Percentiles rank a stretch among this genome's conserved stretches.
Evolutionary conservation across 2,329 filamentous ascomycete species (phyloP).

Genomic region (Raffaelea ambrosiae): DNA sequence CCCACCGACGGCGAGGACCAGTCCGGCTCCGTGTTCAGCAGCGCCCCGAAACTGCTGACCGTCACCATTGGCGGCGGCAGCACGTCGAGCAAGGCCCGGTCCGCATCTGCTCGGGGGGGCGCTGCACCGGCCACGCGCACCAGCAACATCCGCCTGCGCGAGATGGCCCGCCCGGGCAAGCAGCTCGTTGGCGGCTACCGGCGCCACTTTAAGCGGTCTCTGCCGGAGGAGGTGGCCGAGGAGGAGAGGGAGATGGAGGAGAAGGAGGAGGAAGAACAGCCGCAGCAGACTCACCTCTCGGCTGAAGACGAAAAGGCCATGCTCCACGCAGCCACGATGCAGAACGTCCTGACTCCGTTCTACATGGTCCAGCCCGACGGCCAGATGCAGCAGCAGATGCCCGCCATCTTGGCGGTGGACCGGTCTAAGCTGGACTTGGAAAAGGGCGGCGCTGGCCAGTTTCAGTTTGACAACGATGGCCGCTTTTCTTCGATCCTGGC

Average conservation of each 20-base stretch:
- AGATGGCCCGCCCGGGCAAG: conserved; percentile 11
- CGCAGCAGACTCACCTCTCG: not conserved
- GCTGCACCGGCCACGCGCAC: not conserved
- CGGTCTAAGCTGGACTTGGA: not conserved
- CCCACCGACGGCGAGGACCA: conserved; percentile 47
- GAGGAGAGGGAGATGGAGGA: not conserved
- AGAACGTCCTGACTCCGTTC: conserved; percentile 2
- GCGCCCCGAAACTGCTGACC: conserved; percentile 35
- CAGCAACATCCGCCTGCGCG: conserved; percentile 8
- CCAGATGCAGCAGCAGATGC: conserved; percentile 5
- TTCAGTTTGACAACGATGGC: not conserved
- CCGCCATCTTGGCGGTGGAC: not conserved
- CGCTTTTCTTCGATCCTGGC: not conserved
- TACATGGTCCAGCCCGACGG: not conserved
- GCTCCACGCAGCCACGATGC: not conserved
- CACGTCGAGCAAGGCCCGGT: not conserved
- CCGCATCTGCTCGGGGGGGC: not conserved
- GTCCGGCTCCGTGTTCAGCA: conserved; percentile 53
- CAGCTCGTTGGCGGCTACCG: conserved; percentile 11
- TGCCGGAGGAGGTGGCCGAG: not conserved
- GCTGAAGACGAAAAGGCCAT: not conserved
- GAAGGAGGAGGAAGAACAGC: not conserved
- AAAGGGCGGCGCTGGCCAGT: conserved; percentile 7
- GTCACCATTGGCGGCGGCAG: conserved; percentile 13
- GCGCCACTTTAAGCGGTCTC: conserved; percentile 7